A percentile compares a stretch with the other conserved stretches of the same genome.
These are phyloP conservation scores for Saccharum spontaneum DNA, from an alignment of 176 grass and related monocot genomes.

Conservation along the genomic window DNA sequence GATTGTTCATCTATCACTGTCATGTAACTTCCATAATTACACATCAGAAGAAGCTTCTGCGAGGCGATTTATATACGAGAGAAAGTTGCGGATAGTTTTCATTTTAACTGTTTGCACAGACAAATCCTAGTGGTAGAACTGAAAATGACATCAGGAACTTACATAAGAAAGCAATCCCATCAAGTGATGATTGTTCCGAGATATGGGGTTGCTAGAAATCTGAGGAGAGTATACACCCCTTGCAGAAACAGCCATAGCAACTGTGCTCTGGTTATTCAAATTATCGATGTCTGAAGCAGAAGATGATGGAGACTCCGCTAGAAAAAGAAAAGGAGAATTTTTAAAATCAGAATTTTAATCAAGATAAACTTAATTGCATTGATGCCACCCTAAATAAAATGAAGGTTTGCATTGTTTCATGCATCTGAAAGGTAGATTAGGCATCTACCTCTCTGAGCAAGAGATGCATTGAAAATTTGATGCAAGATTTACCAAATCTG, in stretches of 20 bases:
- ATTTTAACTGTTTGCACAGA: not conserved
- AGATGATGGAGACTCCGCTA: conserved; percentile 73
- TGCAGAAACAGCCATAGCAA: conserved; percentile 46
- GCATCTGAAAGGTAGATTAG: conserved; percentile 3
- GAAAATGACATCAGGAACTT: conserved; percentile 40
- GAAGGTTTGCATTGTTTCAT: conserved; percentile 15
- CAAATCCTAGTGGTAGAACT: not conserved
- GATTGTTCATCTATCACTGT: not conserved
- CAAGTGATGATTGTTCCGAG: conserved; percentile 82
- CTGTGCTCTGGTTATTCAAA: conserved; percentile 59
- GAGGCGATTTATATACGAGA: not conserved
- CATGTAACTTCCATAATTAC: not conserved
- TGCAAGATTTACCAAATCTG: conserved; percentile 12
- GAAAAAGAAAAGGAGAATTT: conserved; percentile 10
- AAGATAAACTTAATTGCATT: conserved; percentile 1
- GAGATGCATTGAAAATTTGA: conserved; percentile 27
- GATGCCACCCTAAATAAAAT: conserved; percentile 16
- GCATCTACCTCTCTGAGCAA: conserved; percentile 7
- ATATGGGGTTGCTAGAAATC: conserved; percentile 57
- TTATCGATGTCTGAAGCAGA: conserved; percentile 82
- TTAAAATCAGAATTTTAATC: conserved; percentile 24
- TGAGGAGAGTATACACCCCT: conserved; percentile 65
- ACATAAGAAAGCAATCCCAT: conserved; percentile 79
- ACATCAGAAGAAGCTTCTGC: not conserved
- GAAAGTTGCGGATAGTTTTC: not conserved